phyloP scores from a whole-genome alignment of 208 protist genomes.

The Leishmania turanica region DNA sequence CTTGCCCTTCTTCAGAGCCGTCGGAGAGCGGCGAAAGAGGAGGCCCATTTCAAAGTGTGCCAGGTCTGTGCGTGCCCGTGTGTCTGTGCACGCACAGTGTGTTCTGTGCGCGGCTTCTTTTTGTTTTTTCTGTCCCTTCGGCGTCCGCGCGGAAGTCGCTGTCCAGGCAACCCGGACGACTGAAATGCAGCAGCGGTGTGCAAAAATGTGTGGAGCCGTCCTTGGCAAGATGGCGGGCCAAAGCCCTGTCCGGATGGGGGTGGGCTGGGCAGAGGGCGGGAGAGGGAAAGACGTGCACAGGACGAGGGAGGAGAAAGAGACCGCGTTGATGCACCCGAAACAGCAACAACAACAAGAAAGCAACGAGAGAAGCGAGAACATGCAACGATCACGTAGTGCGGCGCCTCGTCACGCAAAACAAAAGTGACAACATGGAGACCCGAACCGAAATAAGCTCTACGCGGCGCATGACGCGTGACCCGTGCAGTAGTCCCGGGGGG shows the following conservation, averaged over 20 bases:
- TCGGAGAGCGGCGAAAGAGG: conserved; percentile 39
- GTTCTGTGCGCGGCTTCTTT: neutral
- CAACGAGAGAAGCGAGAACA: neutral
- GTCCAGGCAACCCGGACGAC: neutral
- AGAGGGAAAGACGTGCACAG: neutral
- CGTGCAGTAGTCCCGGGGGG: neutral
- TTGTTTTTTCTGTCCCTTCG: neutral
- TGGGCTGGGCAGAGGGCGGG: neutral
- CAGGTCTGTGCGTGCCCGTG: neutral
- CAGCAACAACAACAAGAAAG: too few species aligned
- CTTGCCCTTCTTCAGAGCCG: conserved; percentile 37
- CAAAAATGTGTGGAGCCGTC: neutral
- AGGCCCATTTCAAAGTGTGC: conserved; percentile 13
- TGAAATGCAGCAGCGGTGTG: neutral
- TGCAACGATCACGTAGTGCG: neutral
- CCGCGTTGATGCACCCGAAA: neutral
- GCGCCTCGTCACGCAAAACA: neutral
- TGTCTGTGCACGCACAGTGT: neutral
- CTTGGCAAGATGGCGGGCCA: neutral
- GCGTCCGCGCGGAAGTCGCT: neutral
- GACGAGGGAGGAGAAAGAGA: neutral
- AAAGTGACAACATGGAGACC: neutral
- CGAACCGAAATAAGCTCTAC: neutral
- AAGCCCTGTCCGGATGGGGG: neutral
- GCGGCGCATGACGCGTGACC: neutral